These are phyloP conservation scores for Talaromyces sp. DNA, from an alignment of 2,329 filamentous ascomycete species.

Conservation along the genomic window DNA sequence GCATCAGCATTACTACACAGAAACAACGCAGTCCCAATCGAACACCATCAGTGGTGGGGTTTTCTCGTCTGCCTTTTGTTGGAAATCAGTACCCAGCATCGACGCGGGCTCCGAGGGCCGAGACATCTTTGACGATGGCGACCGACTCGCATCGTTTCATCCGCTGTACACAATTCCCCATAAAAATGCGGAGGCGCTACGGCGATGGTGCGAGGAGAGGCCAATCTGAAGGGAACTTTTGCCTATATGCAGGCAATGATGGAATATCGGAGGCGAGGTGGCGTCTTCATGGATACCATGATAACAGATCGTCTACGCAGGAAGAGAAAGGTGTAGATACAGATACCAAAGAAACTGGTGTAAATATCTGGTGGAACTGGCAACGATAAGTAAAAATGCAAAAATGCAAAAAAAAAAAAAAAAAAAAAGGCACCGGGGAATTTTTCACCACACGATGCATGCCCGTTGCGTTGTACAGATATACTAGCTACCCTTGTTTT, in stretches of 20 bases:
- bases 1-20: slow-evolving; percentile 53
- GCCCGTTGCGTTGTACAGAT: neutral
- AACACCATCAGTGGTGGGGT: slow-evolving; percentile 20
- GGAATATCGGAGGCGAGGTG: neutral
- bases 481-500: neutral
- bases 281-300: neutral
- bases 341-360: neutral
- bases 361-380: neutral
- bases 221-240: slow-evolving; percentile 1
- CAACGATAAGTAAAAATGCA: neutral
- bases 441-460: neutral
- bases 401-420: no score
- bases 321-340: neutral
- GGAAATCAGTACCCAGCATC: slow-evolving; percentile 38
- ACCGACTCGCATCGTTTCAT: slow-evolving; percentile 68
- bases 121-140: slow-evolving; percentile 27
- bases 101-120: slow-evolving; percentile 62
- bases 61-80: slow-evolving; percentile 35
- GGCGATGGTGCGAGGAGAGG: slow-evolving; percentile 55
- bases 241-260: neutral
- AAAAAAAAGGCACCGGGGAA: neutral
- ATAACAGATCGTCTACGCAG: neutral
- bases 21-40: slow-evolving; percentile 19
- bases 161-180: slow-evolving; percentile 83
- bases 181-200: slow-evolving; percentile 60